These are phyloP conservation scores for Zygosaccharomyces kombuchaensis DNA, from an alignment of 805 yeast genomes.

Conservation along the genomic window DNA sequence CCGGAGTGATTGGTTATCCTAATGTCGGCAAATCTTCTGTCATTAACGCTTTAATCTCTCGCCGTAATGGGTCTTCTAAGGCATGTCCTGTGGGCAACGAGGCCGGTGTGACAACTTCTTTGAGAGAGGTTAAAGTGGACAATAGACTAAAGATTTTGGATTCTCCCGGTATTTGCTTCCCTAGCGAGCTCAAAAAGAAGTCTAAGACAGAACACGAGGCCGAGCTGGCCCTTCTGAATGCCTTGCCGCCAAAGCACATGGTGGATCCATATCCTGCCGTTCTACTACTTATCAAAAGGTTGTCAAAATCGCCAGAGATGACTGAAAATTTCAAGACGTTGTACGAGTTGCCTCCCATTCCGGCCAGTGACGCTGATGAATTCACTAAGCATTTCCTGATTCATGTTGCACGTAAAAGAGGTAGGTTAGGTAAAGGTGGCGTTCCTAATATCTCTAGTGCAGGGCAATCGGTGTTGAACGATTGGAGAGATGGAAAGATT, in stretches of 20 bases:
- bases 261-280: conserved; percentile 83
- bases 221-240: conserved; percentile 82
- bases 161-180: conserved; percentile 98
- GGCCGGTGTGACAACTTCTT: conserved; percentile 92
- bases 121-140: conserved; percentile 90
- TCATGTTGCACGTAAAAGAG: conserved; percentile 88
- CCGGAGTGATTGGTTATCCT: conserved; percentile 96
- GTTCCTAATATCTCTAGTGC: conserved; percentile 85
- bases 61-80: conserved; percentile 61
- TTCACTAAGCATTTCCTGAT: conserved; percentile 83
- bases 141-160: conserved; percentile 83
- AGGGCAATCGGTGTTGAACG: conserved; percentile 74
- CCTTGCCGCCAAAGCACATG: conserved; percentile 82
- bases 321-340: conserved; percentile 67
- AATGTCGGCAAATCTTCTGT: conserved; percentile 95
- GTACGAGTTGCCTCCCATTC: conserved; percentile 77
- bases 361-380: conserved; percentile 65
- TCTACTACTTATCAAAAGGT: conserved; percentile 65
- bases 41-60: conserved; percentile 79
- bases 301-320: conserved; percentile 70
- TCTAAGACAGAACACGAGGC: conserved; percentile 69
- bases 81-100: conserved; percentile 97
- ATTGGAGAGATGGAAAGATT: conserved; percentile 96
- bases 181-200: conserved; percentile 52
- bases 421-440: conserved; percentile 90